Percentiles rank a stretch among this genome's conserved stretches.
Conservation (phyloP, 2,329 filamentous ascomycete genomes). For the Ilyonectria mors-panacis region DNA sequence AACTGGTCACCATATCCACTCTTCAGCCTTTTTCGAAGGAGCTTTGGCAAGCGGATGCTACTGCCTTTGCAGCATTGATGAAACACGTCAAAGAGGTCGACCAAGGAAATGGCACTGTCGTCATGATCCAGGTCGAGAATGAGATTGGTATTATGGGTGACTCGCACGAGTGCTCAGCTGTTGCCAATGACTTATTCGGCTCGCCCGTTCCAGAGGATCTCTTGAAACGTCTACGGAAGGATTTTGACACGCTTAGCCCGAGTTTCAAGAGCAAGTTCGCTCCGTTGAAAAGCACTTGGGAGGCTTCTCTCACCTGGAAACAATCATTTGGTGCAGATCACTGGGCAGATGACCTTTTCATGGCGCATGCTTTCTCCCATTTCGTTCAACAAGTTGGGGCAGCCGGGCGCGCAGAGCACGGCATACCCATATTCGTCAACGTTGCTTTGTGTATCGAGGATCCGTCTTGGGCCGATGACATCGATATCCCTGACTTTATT, state of each 20-base stretch:
- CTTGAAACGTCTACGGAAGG: neutral
- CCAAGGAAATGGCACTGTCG: neutral
- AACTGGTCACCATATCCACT: neutral
- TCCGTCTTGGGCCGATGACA: neutral
- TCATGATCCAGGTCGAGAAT: constrained; percentile 14
- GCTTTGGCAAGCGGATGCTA: neutral
- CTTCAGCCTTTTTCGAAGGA: constrained; percentile 1
- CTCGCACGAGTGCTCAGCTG: neutral
- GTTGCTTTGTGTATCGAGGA: neutral
- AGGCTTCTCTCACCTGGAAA: too few relatives aligned
- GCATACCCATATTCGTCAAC: constrained; percentile 1
- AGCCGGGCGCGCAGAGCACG: neutral
- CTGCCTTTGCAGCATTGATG: neutral
- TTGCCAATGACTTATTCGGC: neutral
- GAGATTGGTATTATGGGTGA: constrained; percentile 4
- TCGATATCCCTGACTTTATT: neutral
- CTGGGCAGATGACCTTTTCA: constrained; percentile 4
- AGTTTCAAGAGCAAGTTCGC: neutral
- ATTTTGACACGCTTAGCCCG: neutral
- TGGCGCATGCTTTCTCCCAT: neutral
- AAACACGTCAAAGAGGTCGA: neutral
- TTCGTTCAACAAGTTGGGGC: neutral
- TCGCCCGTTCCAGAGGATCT: neutral
- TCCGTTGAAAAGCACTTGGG: too few relatives aligned
- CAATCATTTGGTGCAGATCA: too few relatives aligned